Conservation (phyloP, 2,329 filamentous ascomycete genomes). For the Botryotinia calthae region DNA sequence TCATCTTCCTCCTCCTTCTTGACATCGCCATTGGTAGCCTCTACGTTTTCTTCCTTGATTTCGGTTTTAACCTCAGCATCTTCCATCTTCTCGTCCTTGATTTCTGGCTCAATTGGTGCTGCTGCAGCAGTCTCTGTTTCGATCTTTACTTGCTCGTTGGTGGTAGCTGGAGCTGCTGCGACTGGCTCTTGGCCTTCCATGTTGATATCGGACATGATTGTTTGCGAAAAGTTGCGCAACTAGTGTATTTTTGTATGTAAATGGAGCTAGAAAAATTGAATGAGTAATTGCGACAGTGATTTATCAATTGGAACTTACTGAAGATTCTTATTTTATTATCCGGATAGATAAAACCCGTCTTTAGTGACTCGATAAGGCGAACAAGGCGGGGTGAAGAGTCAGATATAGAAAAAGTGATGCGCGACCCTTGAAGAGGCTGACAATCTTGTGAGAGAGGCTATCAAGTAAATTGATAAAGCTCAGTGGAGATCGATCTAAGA, state of each 20-base stretch:
- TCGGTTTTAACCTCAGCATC: slow-evolving; percentile 16
- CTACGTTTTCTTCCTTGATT: slow-evolving; percentile 23
- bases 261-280: background rate
- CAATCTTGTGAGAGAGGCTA: background rate
- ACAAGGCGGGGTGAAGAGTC: slow-evolving; percentile 33
- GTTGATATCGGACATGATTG: slow-evolving; percentile 20
- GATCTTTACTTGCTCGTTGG: slow-evolving; percentile 27
- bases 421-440: background rate
- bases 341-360: slow-evolving; percentile 20
- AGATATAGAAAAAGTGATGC: slow-evolving; percentile 16
- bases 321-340: background rate
- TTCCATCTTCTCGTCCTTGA: slow-evolving; percentile 23
- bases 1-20: slow-evolving; percentile 21
- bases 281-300: slow-evolving; percentile 11
- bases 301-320: slow-evolving; percentile 2
- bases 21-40: slow-evolving; percentile 16
- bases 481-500: background rate
- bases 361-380: slow-evolving; percentile 22
- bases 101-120: slow-evolving; percentile 24
- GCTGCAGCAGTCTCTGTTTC: slow-evolving; percentile 24
- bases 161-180: slow-evolving; percentile 28
- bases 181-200: slow-evolving; percentile 20
- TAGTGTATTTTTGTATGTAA: background rate
- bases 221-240: background rate
- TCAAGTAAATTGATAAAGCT: background rate